These are phyloP conservation scores for Leccinum boreale DNA, from an alignment of 768 basidiomycete genomes.

Conservation along the genomic window DNA sequence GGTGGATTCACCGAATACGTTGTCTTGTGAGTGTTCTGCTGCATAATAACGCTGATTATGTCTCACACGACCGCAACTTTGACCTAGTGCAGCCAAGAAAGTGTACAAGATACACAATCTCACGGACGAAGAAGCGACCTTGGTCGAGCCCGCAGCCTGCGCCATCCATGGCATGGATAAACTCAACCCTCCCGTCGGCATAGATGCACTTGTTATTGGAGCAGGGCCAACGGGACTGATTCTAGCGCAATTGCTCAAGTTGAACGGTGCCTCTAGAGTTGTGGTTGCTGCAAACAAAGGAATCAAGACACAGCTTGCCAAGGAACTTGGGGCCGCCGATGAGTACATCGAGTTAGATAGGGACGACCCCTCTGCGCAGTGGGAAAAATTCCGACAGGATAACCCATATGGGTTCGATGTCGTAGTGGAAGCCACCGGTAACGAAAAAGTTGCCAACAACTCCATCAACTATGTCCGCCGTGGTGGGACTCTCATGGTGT, in stretches of 20 bases:
- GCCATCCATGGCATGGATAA: conserved; percentile 88
- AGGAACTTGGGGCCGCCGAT: conserved; percentile 69
- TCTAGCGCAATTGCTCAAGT: conserved; percentile 79
- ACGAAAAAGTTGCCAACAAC: conserved; percentile 80
- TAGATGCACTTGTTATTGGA: conserved; percentile 77
- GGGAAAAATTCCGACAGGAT: conserved; percentile 69
- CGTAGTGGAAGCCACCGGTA: conserved; percentile 77
- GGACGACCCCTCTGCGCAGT: conserved; percentile 64
- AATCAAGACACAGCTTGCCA: conserved; percentile 81
- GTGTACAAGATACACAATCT: conserved; percentile 82
- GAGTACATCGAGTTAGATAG: conserved; percentile 82
- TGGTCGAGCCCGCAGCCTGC: conserved; percentile 84
- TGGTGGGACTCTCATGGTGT: conserved; percentile 78
- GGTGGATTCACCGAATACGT: conserved; percentile 90
- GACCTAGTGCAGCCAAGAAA: conserved; percentile 57
- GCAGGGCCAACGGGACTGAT: conserved; percentile 86
- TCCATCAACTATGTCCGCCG: conserved; percentile 82
- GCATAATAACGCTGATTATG: neutral
- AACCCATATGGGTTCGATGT: conserved; percentile 86
- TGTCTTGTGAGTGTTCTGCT: conserved; percentile 53
- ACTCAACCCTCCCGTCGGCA: conserved; percentile 71
- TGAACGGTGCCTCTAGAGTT: conserved; percentile 75
- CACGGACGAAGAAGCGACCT: conserved; percentile 77
- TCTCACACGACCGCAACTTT: neutral
- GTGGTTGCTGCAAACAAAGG: conserved; percentile 86